phyloP scores from a whole-genome alignment of 345 rosid species.

The Raphanus raphanistrum region DNA sequence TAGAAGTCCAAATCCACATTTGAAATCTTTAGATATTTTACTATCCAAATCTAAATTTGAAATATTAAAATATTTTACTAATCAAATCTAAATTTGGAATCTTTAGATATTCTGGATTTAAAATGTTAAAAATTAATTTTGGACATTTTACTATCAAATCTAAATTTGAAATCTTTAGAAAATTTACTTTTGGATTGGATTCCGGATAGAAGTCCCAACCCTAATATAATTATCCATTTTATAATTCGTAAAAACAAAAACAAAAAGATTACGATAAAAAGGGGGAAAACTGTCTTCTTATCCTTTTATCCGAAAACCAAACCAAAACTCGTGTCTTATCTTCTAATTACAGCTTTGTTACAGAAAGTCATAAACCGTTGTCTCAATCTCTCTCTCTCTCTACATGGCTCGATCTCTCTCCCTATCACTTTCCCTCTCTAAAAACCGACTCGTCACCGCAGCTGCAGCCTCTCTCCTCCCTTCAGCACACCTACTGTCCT shows the following conservation, averaged over 20 bases:
- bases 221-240: background rate
- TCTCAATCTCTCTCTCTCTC: background rate
- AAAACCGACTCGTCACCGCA: slow-evolving; percentile 14
- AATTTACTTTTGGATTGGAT: no score
- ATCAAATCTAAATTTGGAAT: no score
- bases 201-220: no score
- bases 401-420: slow-evolving; percentile 37
- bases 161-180: no score
- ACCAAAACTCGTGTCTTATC: slow-evolving; percentile 8
- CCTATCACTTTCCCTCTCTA: slow-evolving; percentile 26
- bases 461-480: slow-evolving; percentile 22
- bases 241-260: background rate
- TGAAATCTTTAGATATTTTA: no score
- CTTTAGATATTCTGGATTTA: no score
- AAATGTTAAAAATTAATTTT: no score
- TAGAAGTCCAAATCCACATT: no score
- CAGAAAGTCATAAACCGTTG: slow-evolving; percentile 9
- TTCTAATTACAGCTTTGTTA: slow-evolving; percentile 16
- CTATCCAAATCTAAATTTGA: no score
- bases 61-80: no score
- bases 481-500: slow-evolving; percentile 32
- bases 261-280: slow-evolving; percentile 3
- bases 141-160: no score
- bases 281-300: background rate
- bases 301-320: background rate